Evolutionary conservation across 2,329 filamentous ascomycete genomes (phyloP).

Genomic region (Talaromyces marneffei): DNA sequence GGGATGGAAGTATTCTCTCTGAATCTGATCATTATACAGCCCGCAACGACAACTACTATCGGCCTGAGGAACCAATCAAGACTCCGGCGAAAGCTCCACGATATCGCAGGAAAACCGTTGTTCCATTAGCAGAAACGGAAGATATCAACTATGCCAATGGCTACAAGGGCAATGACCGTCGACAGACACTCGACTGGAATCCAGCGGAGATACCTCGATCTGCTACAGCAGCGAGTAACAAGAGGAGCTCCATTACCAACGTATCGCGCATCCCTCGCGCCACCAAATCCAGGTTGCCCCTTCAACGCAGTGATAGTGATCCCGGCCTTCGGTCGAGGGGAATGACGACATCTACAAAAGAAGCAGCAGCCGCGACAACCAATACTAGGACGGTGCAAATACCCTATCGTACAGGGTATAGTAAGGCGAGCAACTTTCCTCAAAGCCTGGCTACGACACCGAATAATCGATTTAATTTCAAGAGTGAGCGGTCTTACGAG

Average conservation of each 20-base stretch:
- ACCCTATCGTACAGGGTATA: conserved; percentile 20
- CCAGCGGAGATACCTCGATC: conserved; percentile 22
- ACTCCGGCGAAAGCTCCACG: not conserved
- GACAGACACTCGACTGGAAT: conserved; percentile 25
- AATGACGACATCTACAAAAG: not conserved
- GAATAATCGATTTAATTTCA: conserved; percentile 35
- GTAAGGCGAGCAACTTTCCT: conserved; percentile 21
- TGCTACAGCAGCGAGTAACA: conserved; percentile 15
- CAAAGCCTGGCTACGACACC: conserved; percentile 32
- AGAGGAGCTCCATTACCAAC: conserved; percentile 34
- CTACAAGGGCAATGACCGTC: conserved; percentile 9
- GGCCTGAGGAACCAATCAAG: not conserved
- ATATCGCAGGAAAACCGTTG: not conserved
- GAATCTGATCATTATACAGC: conserved; percentile 6
- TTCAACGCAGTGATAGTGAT: conserved; percentile 16
- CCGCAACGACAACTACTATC: not conserved
- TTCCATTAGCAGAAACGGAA: conserved; percentile 17
- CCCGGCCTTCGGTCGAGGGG: conserved; percentile 4
- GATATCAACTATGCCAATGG: conserved; percentile 19
- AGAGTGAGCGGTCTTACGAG: conserved; percentile 36
- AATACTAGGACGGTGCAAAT: conserved; percentile 19
- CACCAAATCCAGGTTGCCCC: conserved; percentile 19
- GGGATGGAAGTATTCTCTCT: conserved; percentile 16
- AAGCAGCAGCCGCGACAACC: conserved; percentile 22
- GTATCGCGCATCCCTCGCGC: conserved; percentile 24